Evolutionary conservation across 139 green algal species (phyloP), one percentile per base, ranked within the genome.

Genomic region (Zygnema circumcarinatum): DNA sequence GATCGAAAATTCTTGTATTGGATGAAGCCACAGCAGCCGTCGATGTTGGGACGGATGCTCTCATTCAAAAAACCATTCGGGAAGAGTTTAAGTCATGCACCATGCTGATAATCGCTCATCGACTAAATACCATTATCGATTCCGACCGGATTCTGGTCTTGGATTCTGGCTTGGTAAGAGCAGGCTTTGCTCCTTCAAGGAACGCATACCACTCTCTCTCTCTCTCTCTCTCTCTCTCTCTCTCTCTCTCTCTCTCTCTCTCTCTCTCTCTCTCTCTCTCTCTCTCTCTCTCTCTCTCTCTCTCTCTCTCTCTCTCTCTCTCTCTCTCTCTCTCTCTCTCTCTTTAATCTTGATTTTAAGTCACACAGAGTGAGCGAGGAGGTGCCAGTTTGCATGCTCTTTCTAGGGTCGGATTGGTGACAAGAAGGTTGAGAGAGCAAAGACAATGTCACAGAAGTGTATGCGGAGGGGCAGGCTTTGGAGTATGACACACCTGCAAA

Each of bases 11-110:
- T 39, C 81, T 90, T 38, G 95, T 98, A 87, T 90, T 97, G 67
- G 96, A 98, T 84, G 96, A 92, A 73, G 96, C 96, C 1, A 98
- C 96, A n/a, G 95, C 96, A n/a, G 92, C 84, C 1, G 94, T 98
- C 29, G 96, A 98, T 85, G 81, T 92, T 21, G 94, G 96, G 79
- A 98, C 94, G 7, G 95, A 97, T 80, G 67, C 56, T 1, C 47
- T 92, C 0, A 93, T 94, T 62, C 96, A 98, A 93, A 89, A 86
- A 16, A 95, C 95, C 74, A 95, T 98, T 54, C 92, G 95, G 62
- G 87, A 90, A 33, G 92, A 93, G 42, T 99, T 98, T 75, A 56
- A 68, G 22, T 76, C 93, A 56, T 92, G 92, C 89, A 96, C 94
- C 53, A 91, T 93, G 80, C 89, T 96, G 40, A 93, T 83, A 3